Evolutionary conservation across 441 rosid genomes (phyloP).

Genomic region (Pelargonium myrrhifolium): DNA sequence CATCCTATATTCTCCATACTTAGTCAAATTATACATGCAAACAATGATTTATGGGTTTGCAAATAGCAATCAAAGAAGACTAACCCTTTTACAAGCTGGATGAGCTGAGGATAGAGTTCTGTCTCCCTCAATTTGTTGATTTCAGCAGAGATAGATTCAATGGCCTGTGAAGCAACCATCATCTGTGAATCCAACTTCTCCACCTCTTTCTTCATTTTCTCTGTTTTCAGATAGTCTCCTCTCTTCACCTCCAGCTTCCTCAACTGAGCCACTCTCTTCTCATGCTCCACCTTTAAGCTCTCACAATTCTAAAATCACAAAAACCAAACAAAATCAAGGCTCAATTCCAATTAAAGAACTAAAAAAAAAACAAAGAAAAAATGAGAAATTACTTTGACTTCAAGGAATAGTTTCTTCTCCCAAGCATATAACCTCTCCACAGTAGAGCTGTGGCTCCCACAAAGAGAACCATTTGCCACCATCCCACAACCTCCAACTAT

Average conservation of each 20-base stretch:
- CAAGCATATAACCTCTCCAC: slow-evolving; percentile 80
- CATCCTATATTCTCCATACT: background rate
- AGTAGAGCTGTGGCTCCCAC: slow-evolving; percentile 65
- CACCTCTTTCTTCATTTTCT: slow-evolving; percentile 68
- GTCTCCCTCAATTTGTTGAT: slow-evolving; percentile 74
- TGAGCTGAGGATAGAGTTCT: slow-evolving; percentile 78
- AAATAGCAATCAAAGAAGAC: too few species aligned
- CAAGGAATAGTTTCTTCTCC: slow-evolving; percentile 89
- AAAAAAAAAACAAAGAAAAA: too few species aligned
- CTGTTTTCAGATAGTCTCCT: slow-evolving; percentile 67
- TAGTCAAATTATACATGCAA: too few species aligned
- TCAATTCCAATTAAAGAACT: too few species aligned
- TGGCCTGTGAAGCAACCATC: slow-evolving; percentile 73
- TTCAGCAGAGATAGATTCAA: slow-evolving; percentile 70
- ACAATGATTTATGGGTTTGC: too few species aligned
- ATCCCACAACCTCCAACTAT: slow-evolving; percentile 17
- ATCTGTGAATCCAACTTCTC: slow-evolving; percentile 82
- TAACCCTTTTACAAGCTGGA: slow-evolving; percentile 84
- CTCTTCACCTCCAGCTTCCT: slow-evolving; percentile 82
- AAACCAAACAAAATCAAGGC: background rate
- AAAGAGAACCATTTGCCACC: slow-evolving; percentile 17
- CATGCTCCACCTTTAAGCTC: slow-evolving; percentile 66
- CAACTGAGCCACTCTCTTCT: slow-evolving; percentile 63
- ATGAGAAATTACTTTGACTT: slow-evolving; percentile 99
- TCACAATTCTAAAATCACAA: slow-evolving; percentile 56